These are phyloP conservation scores for Calonectria ilicicola DNA, from an alignment of 2,329 filamentous ascomycete species.

Conservation along the genomic window DNA sequence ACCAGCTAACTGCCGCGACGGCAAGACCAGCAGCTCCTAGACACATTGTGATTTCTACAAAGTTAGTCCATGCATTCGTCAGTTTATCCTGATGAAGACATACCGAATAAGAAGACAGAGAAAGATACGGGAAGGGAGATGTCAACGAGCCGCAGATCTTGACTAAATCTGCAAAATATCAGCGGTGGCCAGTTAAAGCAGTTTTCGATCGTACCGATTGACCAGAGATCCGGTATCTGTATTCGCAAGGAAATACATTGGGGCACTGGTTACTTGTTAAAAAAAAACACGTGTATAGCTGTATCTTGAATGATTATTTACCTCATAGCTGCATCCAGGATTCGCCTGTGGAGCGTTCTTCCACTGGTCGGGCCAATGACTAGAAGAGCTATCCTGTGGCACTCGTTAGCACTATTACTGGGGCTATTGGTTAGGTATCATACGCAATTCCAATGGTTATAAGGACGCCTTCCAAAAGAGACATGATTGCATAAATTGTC, in stretches of 20 bases:
- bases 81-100: neutral
- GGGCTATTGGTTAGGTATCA: neutral
- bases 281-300: no score
- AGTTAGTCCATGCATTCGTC: neutral
- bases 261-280: slow-evolving; percentile 32
- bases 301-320: neutral
- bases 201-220: slow-evolving; percentile 37
- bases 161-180: slow-evolving; percentile 50
- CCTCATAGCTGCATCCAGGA: slow-evolving; percentile 43
- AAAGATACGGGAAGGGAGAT: slow-evolving; percentile 49
- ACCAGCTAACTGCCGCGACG: slow-evolving; percentile 56
- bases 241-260: slow-evolving; percentile 44
- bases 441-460: slow-evolving; percentile 44
- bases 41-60: slow-evolving; percentile 46
- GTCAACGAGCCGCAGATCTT: slow-evolving; percentile 56
- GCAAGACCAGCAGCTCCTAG: slow-evolving; percentile 59
- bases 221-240: slow-evolving; percentile 43
- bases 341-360: slow-evolving; percentile 37
- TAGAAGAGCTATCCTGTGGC: slow-evolving; percentile 37
- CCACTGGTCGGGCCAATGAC: slow-evolving; percentile 42
- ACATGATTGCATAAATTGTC: slow-evolving; percentile 41
- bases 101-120: slow-evolving; percentile 44
- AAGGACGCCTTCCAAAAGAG: slow-evolving; percentile 38
- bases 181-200: neutral
- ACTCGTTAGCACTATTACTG: slow-evolving; percentile 22